These are phyloP conservation scores for Boletus vermiculosoides DNA, from an alignment of 768 basidiomycete species.

Conservation along the genomic window DNA sequence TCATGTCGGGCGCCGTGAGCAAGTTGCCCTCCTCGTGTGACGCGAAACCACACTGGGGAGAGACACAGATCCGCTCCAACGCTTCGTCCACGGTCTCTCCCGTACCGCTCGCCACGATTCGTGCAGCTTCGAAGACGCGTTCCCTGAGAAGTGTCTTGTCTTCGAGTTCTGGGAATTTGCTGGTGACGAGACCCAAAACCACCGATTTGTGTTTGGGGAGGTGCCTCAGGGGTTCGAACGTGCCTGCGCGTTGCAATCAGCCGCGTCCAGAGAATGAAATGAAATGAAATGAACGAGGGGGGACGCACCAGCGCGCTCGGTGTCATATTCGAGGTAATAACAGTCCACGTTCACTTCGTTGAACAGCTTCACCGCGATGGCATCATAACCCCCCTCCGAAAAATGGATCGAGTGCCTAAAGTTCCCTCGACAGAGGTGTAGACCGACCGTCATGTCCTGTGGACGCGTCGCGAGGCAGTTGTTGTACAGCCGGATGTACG, in stretches of 20 bases:
- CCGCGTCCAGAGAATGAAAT: not conserved
- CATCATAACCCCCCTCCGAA: conserved; percentile 46
- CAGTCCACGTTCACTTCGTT: conserved; percentile 42
- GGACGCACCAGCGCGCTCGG: conserved; percentile 41
- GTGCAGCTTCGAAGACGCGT: conserved; percentile 44
- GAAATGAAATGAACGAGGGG: fast-evolving
- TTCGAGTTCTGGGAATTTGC: conserved; percentile 45
- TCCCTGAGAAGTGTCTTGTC: conserved; percentile 39
- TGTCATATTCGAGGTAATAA: conserved; percentile 51
- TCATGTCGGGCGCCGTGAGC: conserved; percentile 37
- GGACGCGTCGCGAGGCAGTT: conserved; percentile 38
- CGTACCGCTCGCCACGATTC: conserved; percentile 39
- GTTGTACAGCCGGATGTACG: conserved; percentile 47
- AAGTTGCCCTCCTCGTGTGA: conserved; percentile 46
- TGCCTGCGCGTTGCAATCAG: conserved; percentile 7
- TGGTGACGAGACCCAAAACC: conserved; percentile 44
- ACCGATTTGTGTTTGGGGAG: conserved; percentile 38
- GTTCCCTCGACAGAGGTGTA: conserved; percentile 46
- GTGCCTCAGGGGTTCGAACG: conserved; percentile 33
- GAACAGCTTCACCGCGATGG: conserved; percentile 46
- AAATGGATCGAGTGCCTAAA: conserved; percentile 37
- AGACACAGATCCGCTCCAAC: conserved; percentile 38
- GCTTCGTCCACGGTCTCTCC: conserved; percentile 41
- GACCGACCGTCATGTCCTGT: conserved; percentile 38
- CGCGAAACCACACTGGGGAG: conserved; percentile 54